Conservation (phyloP, 805 yeast genomes). For the Zygoascus flipseniorum region DNA sequence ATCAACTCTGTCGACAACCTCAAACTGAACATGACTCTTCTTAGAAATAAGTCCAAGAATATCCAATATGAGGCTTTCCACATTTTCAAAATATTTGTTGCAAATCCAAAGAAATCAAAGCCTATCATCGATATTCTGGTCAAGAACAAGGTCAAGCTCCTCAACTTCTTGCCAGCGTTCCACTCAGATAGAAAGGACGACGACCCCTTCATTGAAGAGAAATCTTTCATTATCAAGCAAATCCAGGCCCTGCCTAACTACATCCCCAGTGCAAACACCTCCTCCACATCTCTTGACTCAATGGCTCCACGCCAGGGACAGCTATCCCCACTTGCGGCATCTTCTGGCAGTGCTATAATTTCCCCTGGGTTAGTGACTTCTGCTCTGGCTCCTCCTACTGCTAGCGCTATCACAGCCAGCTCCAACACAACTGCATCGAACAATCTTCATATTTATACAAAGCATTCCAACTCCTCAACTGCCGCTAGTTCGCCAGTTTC, state of each 20-base stretch:
- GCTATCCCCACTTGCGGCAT: background rate
- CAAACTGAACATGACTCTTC: slow-evolving; percentile 74
- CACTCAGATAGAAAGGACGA: slow-evolving; percentile 55
- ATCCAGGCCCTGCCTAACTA: slow-evolving; percentile 37
- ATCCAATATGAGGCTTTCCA: slow-evolving; percentile 87
- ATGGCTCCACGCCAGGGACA: background rate
- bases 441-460: background rate
- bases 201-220: slow-evolving; percentile 63
- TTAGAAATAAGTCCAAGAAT: slow-evolving; percentile 84
- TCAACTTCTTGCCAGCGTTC: slow-evolving; percentile 60
- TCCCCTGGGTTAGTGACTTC: background rate
- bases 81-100: slow-evolving; percentile 90
- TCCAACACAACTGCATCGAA: background rate
- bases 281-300: slow-evolving; percentile 3
- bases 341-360: background rate
- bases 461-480: background rate
- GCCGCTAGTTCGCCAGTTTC: background rate
- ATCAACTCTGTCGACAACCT: slow-evolving; percentile 75
- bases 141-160: slow-evolving; percentile 72
- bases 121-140: slow-evolving; percentile 71
- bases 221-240: slow-evolving; percentile 67
- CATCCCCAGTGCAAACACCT: slow-evolving; percentile 5
- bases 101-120: slow-evolving; percentile 84
- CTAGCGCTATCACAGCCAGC: background rate
- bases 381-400: background rate